Evolutionary conservation across 2,329 filamentous ascomycete species (phyloP), one percentile per base, ranked within the genome.

Genomic region (Chalara sp.): DNA sequence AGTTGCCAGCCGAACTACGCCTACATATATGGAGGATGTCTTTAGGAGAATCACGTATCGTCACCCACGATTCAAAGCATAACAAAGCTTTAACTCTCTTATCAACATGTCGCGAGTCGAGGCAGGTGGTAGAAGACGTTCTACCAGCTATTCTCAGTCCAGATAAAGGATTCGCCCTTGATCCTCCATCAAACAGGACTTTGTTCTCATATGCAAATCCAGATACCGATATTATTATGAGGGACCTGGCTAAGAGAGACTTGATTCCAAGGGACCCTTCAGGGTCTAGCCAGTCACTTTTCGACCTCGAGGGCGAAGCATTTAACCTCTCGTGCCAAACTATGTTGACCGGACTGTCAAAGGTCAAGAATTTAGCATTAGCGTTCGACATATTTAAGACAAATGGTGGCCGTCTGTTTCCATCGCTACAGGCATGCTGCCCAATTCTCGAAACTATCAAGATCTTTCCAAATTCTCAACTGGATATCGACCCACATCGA

Each of bases 1-100:
- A 41, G 12, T 39, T 56, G 5, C 54, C 54, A n/a, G n/a, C 37
- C 4, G 52, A 56, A 31, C 44, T 56, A 13, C 50, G 54, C 13
- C 44, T 44, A 1, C 37, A 43, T 5, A 53, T 56, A 5, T 54
- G 52, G 54, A 41, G 47, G 12, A 32, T 35, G 7, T 41, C 47
- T 29, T 43, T 54, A 4, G 51, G 51, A 31, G 49, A 44, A 12
- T 43, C 50, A 32, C 44, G 52, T 11, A 49, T 54, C 12, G 21
- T 54, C 12, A 53, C 51, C 5, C 51, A 53, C 31, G 50, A 44
- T 44, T 37, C 48, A 5, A 35, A 31, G 10, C 51, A 56, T 42
- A 53, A 56, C 41, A 35, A 29, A 13, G 39, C 42, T 12, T 13
- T 53, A 4, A 11, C 37, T 5, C 32, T 50, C 11, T 40, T 55